Evolutionary conservation across 2,329 filamentous ascomycete species (phyloP), one percentile per base, ranked within the genome.

Genomic region (Calonectria ilicicola): DNA sequence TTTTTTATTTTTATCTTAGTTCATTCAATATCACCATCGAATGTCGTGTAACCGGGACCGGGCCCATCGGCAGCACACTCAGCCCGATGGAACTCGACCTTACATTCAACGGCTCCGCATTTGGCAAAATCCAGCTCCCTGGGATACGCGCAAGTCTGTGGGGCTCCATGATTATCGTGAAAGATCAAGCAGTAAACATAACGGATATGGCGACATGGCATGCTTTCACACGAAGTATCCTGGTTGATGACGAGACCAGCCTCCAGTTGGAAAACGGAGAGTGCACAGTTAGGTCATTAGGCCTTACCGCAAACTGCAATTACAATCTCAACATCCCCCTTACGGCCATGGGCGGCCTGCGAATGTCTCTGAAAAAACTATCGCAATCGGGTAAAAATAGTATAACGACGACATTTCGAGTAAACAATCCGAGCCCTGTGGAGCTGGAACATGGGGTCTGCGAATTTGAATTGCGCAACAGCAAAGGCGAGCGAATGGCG

Each of bases 381-480:
- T 74, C 77, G 23, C 70, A 75, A 32, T 75, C 69, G 27, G 63
- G 60, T 5, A 74, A 67, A 3, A 60, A 75, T 14, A 23, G 65
- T 23, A 72, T 82, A 46, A 72, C 70, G 15, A 67, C 75, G 49
- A 71, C 53, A 8, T 72, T 84, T 53, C 74, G 67, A 62, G 69
- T 83, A 42, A 64, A 70, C 21, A 84, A 82, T 72, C 75, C 77
- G 14, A 81, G 81, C 21, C 77, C 79, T 5, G 75, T 83, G 38
- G 82, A 83, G 70, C 77, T 85, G 7, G 78, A 81, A 32, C 76
- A 81, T 64, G 82, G 81, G 2, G 47, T 68, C 19, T 81, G 80
- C 65, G 67, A 75, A 21, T 84, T 84, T 32, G 81, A 83, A 70
- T 74, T 85, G 27, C 75, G 77, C 46, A 81, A 80, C 44, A 72